Evolutionary conservation across 345 rosid species (phyloP).

Genomic region (Cardiospermum halicacabum): DNA sequence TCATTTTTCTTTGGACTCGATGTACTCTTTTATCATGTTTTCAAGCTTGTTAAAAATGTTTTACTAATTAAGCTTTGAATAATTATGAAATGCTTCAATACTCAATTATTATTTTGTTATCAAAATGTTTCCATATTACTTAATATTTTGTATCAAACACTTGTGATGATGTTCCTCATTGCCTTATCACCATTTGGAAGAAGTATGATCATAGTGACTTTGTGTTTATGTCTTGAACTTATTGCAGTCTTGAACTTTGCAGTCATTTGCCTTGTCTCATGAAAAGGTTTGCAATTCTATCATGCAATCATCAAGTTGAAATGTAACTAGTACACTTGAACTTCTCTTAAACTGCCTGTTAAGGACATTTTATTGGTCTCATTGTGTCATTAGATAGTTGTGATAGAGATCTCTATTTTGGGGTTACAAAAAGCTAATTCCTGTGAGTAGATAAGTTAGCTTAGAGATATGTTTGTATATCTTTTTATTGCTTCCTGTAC

Average conservation of each 20-base stretch:
- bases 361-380: neutral
- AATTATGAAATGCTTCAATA: neutral
- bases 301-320: too few species aligned
- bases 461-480: neutral
- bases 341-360: neutral
- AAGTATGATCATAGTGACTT: neutral
- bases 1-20: neutral
- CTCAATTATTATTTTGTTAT: neutral
- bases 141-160: neutral
- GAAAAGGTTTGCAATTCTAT: too few species aligned
- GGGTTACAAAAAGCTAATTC: too few species aligned
- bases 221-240: neutral
- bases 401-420: neutral
- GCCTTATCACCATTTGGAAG: neutral
- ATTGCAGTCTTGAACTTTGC: neutral
- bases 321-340: neutral
- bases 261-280: neutral
- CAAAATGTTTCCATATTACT: neutral
- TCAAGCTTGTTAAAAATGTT: constrained; percentile 1
- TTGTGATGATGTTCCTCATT: neutral
- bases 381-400: neutral
- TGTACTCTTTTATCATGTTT: neutral
- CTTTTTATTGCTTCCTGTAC: neutral
- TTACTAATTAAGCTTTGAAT: too few species aligned
- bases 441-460: neutral